These are phyloP conservation scores for Termitomyces sp. DNA, from an alignment of 768 basidiomycete genomes.

Conservation along the genomic window DNA sequence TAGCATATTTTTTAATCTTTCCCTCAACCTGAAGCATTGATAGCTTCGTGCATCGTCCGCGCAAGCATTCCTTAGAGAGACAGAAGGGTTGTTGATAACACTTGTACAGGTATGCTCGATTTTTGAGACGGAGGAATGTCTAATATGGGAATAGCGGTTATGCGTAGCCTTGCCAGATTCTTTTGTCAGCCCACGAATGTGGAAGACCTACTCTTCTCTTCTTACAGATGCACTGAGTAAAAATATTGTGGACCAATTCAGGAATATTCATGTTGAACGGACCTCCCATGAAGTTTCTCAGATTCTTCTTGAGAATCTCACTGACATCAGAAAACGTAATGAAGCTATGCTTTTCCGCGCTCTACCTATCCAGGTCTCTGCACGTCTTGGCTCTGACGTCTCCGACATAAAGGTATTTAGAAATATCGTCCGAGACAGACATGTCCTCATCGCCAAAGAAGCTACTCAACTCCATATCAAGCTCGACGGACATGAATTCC, in stretches of 20 bases:
- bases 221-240: slow-evolving; percentile 44
- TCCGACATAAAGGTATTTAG: slow-evolving; percentile 39
- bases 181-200: slow-evolving; percentile 67
- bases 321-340: slow-evolving; percentile 72
- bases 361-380: slow-evolving; percentile 55
- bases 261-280: slow-evolving; percentile 31
- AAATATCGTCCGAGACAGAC: background rate
- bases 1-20: background rate
- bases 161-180: slow-evolving; percentile 71
- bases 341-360: slow-evolving; percentile 75
- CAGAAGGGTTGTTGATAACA: slow-evolving; percentile 47
- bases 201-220: slow-evolving; percentile 47
- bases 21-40: background rate
- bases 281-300: slow-evolving; percentile 38
- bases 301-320: slow-evolving; percentile 50
- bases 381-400: slow-evolving; percentile 57
- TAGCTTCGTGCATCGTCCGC: slow-evolving; percentile 54
- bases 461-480: slow-evolving; percentile 75
- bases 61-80: slow-evolving; percentile 48
- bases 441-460: slow-evolving; percentile 20
- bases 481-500: slow-evolving; percentile 51
- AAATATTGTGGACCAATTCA: slow-evolving; percentile 24
- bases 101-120: slow-evolving; percentile 49
- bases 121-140: background rate
- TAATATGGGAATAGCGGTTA: slow-evolving; percentile 41